Conservation (phyloP, 768 basidiomycete species). For the Suillus spraguei region DNA sequence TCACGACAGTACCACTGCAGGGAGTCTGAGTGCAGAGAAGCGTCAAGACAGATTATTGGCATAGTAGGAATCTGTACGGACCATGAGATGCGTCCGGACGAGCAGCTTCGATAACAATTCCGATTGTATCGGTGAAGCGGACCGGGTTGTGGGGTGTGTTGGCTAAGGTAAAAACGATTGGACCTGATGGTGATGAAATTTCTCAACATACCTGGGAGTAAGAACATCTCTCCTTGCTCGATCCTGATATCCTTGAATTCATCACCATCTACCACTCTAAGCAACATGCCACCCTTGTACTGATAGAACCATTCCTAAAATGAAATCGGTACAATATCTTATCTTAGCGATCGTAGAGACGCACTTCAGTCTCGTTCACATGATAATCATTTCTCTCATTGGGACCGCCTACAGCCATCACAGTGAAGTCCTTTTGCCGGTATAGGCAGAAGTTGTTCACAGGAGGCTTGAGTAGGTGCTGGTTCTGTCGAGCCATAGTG, state of each 20-base stretch:
- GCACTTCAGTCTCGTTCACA: slow-evolving; percentile 90
- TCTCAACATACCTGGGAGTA: slow-evolving; percentile 74
- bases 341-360: slow-evolving; percentile 13
- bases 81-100: slow-evolving; percentile 77
- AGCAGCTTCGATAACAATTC: slow-evolving; percentile 87
- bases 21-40: slow-evolving; percentile 57
- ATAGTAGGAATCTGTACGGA: slow-evolving; percentile 33
- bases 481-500: slow-evolving; percentile 85
- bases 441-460: slow-evolving; percentile 92
- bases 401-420: slow-evolving; percentile 97
- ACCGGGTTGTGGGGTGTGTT: slow-evolving; percentile 98
- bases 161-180: slow-evolving; percentile 44
- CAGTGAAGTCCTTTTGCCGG: slow-evolving; percentile 80
- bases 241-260: slow-evolving; percentile 85
- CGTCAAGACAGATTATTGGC: slow-evolving; percentile 7
- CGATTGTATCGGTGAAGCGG: slow-evolving; percentile 87
- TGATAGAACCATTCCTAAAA: slow-evolving; percentile 97
- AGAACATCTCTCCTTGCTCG: slow-evolving; percentile 95
- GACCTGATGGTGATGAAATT: background rate
- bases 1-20: slow-evolving; percentile 92
- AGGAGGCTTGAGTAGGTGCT: slow-evolving; percentile 81
- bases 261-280: slow-evolving; percentile 82
- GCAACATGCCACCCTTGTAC: slow-evolving; percentile 89
- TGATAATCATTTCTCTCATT: slow-evolving; percentile 96
- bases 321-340: background rate